Evolutionary conservation across 169 alveolate species (phyloP).

Genomic region (Eimeria necatrix): DNA sequence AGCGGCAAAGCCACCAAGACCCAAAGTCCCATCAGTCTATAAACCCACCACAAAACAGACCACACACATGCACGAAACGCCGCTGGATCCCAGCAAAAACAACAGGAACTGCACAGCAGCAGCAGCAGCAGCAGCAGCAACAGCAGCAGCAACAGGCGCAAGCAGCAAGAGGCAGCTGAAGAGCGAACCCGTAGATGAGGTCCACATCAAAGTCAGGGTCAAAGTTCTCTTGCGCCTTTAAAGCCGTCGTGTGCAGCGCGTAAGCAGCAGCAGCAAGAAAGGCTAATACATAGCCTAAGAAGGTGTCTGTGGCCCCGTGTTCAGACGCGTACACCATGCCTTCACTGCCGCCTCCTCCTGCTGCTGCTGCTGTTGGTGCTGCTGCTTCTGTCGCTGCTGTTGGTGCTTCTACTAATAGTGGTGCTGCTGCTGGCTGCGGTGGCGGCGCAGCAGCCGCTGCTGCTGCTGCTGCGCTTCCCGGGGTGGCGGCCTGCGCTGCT

Average conservation of each 20-base stretch:
- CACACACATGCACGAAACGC: not conserved
- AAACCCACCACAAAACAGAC: not conserved
- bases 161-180: not conserved
- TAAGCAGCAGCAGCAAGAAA: constrained; percentile 1
- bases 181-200: constrained; percentile 38
- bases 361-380: constrained; percentile 24
- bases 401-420: not conserved
- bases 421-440: not conserved
- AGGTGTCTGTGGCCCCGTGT: not conserved
- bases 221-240: not conserved
- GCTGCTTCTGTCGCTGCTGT: not conserved
- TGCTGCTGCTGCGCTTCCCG: not conserved
- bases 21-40: constrained; percentile 21
- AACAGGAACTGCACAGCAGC: not conserved
- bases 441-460: constrained; percentile 15
- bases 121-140: not conserved
- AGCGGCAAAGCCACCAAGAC: constrained; percentile 35
- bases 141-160: not conserved
- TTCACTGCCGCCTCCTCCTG: not conserved
- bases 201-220: constrained; percentile 32
- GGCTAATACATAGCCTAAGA: not conserved
- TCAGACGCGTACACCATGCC: not conserved
- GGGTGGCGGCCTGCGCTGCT: not conserved
- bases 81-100: not conserved
- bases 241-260: constrained; percentile 43